Conservation (phyloP, 1,139 yeast species). For the Dujonia santamariae region DNA sequence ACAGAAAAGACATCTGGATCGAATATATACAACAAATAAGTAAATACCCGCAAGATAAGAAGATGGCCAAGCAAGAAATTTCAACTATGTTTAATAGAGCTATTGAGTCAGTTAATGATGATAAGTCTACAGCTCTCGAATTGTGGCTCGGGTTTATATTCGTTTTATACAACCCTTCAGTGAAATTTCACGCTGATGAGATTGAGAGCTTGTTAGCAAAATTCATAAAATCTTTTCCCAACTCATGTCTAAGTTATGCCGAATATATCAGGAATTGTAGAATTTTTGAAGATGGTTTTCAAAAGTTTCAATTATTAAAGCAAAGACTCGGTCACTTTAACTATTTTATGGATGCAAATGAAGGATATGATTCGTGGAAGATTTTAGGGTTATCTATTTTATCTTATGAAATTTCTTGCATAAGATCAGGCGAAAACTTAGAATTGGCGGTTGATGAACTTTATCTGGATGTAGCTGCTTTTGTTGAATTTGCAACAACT, state of each 20-base stretch:
- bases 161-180: slow-evolving; percentile 15
- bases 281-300: slow-evolving; percentile 11
- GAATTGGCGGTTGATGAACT: slow-evolving; percentile 13
- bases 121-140: slow-evolving; percentile 2
- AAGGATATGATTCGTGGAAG: slow-evolving; percentile 34
- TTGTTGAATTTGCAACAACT: slow-evolving; percentile 20
- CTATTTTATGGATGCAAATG: slow-evolving; percentile 1
- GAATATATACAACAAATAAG: slow-evolving; percentile 28
- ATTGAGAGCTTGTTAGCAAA: slow-evolving; percentile 14
- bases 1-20: slow-evolving; percentile 22
- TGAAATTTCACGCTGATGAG: background rate
- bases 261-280: slow-evolving; percentile 25
- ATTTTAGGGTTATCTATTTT: slow-evolving; percentile 28
- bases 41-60: slow-evolving; percentile 16
- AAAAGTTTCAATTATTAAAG: slow-evolving; percentile 10
- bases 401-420: slow-evolving; percentile 16
- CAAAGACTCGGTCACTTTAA: slow-evolving; percentile 11
- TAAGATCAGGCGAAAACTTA: slow-evolving; percentile 8
- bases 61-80: too few relatives aligned
- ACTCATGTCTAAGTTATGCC: slow-evolving; percentile 25
- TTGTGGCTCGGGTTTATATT: slow-evolving; percentile 32
- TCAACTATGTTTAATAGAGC: slow-evolving; percentile 23
- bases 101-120: slow-evolving; percentile 11
- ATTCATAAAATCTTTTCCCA: slow-evolving; percentile 22
- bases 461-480: slow-evolving; percentile 11